phyloP scores from a whole-genome alignment of 768 basidiomycete species.

The Tulasnella sp. region DNA sequence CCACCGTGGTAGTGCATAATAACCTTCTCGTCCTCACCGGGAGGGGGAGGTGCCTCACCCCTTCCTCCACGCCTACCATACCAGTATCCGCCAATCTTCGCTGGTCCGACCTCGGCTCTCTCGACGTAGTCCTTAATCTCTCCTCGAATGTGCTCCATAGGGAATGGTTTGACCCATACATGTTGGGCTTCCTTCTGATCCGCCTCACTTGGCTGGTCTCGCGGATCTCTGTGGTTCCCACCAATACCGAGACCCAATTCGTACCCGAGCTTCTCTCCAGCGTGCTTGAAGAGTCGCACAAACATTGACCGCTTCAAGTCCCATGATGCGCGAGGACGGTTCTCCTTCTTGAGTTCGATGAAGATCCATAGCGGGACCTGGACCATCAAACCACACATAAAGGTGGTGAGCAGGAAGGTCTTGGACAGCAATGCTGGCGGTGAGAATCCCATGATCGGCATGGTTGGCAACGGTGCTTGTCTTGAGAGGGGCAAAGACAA shows the following conservation, averaged over 20 bases:
- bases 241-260: neutral
- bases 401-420: no score
- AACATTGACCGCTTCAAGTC: neutral
- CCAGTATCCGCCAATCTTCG: conserved; percentile 24
- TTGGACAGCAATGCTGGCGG: no score
- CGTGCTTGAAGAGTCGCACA: neutral
- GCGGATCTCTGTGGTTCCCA: neutral
- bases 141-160: conserved; percentile 21
- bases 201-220: neutral
- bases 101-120: conserved; percentile 21
- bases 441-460: no score
- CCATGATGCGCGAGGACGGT: neutral
- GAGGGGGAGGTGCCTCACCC: conserved; percentile 20
- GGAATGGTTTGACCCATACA: conserved; percentile 22
- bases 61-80: conserved; percentile 18
- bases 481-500: no score
- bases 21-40: conserved; percentile 28
- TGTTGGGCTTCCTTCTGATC: neutral
- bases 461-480: no score
- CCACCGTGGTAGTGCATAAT: conserved; percentile 29
- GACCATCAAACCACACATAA: no score
- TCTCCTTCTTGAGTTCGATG: no score
- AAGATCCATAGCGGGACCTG: no score
- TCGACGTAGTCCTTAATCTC: conserved; percentile 25
- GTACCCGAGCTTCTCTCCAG: neutral